Evolutionary conservation across 495 filamentous ascomycete genomes (phyloP).

Genomic region (Cudoniella acicularis): DNA sequence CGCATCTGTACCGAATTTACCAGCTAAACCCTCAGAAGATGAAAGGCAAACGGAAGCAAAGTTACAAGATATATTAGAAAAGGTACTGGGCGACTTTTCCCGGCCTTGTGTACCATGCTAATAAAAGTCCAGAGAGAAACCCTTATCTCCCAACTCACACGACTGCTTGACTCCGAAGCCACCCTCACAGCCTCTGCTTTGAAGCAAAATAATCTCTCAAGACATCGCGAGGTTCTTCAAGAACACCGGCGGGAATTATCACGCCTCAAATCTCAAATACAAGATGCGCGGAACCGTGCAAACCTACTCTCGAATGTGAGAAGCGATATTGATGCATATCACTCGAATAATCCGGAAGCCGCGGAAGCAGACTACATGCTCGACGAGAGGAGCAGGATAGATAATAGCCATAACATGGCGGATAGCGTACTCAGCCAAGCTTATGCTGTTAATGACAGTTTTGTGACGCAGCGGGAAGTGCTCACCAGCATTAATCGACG

Average conservation of each 20-base stretch:
- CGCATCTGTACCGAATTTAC: conserved; percentile 75
- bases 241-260: conserved; percentile 82
- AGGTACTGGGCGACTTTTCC: conserved; percentile 41
- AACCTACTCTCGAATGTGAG: conserved; percentile 91
- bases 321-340: conserved; percentile 88
- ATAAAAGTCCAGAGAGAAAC: conserved; percentile 63
- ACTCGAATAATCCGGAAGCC: conserved; percentile 69
- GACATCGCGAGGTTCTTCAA: conserved; percentile 83
- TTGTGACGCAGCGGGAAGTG: conserved; percentile 80
- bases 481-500: conserved; percentile 81
- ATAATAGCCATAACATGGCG: conserved; percentile 80
- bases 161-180: conserved; percentile 93
- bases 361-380: conserved; percentile 97
- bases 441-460: conserved; percentile 93
- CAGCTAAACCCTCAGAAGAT: conserved; percentile 79
- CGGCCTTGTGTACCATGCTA: neutral
- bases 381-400: conserved; percentile 78
- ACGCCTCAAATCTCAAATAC: conserved; percentile 64
- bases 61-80: conserved; percentile 80
- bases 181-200: conserved; percentile 81
- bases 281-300: conserved; percentile 73
- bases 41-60: conserved; percentile 75
- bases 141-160: conserved; percentile 76
- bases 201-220: conserved; percentile 89
- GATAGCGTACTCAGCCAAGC: conserved; percentile 94